Evolutionary conservation across 1,139 yeast species (phyloP).

Genomic region (Yarrowia galli): DNA sequence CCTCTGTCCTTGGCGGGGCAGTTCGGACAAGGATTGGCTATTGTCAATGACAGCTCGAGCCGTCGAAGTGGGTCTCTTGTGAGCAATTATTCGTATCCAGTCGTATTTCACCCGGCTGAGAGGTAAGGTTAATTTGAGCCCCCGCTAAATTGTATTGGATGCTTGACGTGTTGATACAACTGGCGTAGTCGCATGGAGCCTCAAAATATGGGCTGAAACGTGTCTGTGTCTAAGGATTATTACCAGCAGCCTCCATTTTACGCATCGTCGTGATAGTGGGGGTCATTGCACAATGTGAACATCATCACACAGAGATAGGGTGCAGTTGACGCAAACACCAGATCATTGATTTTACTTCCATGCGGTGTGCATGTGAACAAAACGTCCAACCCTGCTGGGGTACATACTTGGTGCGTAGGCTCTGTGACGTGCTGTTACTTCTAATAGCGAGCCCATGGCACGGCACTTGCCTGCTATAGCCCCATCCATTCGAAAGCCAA

Average conservation of each 20-base stretch:
- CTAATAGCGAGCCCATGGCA: no score
- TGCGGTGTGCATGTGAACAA: neutral
- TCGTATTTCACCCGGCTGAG: neutral
- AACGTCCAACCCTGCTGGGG: neutral
- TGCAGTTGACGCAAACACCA: no score
- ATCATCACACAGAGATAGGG: no score
- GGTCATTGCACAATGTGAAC: no score
- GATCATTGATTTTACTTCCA: neutral
- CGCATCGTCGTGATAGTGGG: no score
- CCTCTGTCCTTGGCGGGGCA: neutral
- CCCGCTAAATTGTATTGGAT: constrained; percentile 2
- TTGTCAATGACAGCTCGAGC: neutral
- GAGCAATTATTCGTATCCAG: neutral
- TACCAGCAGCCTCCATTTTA: no score
- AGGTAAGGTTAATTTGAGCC: constrained; percentile 17
- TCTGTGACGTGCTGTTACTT: no score
- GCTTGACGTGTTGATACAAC: neutral
- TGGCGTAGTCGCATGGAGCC: neutral
- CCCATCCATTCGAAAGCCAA: no score
- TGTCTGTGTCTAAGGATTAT: neutral
- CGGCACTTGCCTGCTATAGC: no score
- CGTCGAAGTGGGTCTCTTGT: neutral
- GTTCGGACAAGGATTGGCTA: neutral
- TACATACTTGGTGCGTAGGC: no score
- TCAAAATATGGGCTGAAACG: neutral